Conservation (phyloP, 2,329 filamentous ascomycete genomes). For the Pseudogymnoascus sp. region DNA sequence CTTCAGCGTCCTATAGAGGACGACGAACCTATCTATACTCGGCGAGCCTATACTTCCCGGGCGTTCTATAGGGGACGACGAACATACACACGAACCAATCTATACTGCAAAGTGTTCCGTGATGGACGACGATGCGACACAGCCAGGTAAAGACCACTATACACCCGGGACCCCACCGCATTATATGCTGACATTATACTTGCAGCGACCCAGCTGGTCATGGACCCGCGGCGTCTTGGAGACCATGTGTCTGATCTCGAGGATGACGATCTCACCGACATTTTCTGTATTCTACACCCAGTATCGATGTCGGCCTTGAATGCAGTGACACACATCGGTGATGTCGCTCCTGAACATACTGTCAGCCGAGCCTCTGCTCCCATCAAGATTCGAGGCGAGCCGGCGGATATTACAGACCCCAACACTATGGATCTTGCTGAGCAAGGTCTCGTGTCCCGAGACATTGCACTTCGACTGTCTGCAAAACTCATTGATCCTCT, state of each 20-base stretch:
- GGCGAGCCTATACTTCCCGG: not conserved
- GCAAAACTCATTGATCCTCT: conserved; percentile 58
- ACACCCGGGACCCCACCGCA: not conserved
- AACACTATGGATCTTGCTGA: conserved; percentile 17
- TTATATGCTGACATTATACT: not conserved
- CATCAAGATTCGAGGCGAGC: conserved; percentile 18
- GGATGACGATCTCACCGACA: conserved; percentile 76
- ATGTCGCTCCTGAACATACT: conserved; percentile 48
- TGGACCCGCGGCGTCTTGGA: conserved; percentile 73
- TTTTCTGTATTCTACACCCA: conserved; percentile 81
- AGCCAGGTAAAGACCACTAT: not conserved
- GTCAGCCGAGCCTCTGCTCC: conserved; percentile 45
- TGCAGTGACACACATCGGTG: conserved; percentile 48
- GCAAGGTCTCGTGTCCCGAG: conserved; percentile 31
- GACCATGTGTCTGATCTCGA: conserved; percentile 75
- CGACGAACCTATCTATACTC: not conserved
- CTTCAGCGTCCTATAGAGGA: not conserved
- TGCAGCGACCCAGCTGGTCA: conserved; percentile 65
- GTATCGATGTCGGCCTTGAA: conserved; percentile 62
- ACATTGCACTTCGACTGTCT: conserved; percentile 75
- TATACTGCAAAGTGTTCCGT: not conserved
- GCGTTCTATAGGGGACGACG: not conserved
- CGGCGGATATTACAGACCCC: conserved; percentile 3
- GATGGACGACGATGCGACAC: not conserved
- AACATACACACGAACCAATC: not conserved